A percentile compares a stretch with the other conserved stretches of the same genome.
Evolutionary conservation across 2,329 filamentous ascomycete species (phyloP).

Genomic region (Ascomycota sp.): DNA sequence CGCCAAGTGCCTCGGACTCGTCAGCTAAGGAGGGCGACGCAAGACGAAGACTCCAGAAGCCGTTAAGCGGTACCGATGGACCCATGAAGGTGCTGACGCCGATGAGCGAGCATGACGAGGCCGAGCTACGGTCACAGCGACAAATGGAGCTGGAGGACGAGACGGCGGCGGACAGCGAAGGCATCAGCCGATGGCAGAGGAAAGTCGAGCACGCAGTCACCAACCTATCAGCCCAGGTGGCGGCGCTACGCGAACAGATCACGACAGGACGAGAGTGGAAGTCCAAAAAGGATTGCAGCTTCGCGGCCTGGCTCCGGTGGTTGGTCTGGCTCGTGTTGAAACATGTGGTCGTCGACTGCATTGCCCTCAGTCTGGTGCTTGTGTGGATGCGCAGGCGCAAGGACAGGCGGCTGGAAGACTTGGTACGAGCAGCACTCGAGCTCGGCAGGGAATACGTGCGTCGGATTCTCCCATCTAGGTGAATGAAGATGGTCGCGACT

Average conservation of each 20-base stretch:
- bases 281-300: conserved; percentile 39
- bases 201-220: conserved; percentile 73
- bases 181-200: conserved; percentile 47
- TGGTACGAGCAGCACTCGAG: conserved; percentile 43
- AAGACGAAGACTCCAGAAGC: conserved; percentile 18
- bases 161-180: conserved; percentile 16
- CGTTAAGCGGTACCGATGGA: conserved; percentile 26
- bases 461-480: conserved; percentile 36
- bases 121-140: conserved; percentile 31
- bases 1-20: conserved; percentile 39
- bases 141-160: conserved; percentile 25
- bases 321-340: conserved; percentile 47
- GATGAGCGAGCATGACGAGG: conserved; percentile 66
- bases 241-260: conserved; percentile 79
- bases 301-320: conserved; percentile 53
- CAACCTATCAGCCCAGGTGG: conserved; percentile 79
- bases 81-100: conserved; percentile 59
- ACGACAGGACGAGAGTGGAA: conserved; percentile 54
- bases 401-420: conserved; percentile 51
- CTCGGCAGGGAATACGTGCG: conserved; percentile 37
- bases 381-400: conserved; percentile 54
- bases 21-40: conserved; percentile 26
- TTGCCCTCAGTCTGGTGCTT: conserved; percentile 43
- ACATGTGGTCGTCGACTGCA: conserved; percentile 53
- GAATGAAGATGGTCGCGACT: no score